phyloP scores from a whole-genome alignment of 805 yeast species.

The Saccharomycopsis synnaedendra region DNA sequence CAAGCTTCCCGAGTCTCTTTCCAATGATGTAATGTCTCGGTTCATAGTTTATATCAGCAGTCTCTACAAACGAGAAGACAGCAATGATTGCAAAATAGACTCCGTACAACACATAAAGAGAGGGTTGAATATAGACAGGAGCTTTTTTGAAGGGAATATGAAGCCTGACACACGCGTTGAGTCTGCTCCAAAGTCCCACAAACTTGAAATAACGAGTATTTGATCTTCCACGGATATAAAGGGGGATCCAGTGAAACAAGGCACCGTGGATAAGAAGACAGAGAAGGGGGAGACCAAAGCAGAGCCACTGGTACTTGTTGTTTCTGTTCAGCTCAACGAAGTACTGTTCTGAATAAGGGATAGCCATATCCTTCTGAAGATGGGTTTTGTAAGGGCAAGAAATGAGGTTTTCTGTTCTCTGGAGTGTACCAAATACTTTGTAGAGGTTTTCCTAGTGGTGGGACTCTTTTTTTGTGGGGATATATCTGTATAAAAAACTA shows the following conservation, averaged over 20 bases:
- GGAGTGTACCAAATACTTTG: no score
- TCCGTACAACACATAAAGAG: constrained; percentile 23
- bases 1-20: constrained; percentile 31
- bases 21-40: constrained; percentile 29
- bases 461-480: no score
- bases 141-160: constrained; percentile 18
- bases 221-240: constrained; percentile 20
- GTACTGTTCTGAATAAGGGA: constrained; percentile 22
- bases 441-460: no score
- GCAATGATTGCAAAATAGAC: constrained; percentile 24
- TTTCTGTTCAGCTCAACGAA: constrained; percentile 28
- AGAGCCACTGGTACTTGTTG: constrained; percentile 27
- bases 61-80: constrained; percentile 23
- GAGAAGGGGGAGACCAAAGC: constrained; percentile 21
- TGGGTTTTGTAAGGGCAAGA: background rate
- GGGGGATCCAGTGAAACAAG: constrained; percentile 32
- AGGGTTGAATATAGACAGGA: constrained; percentile 30
- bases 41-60: constrained; percentile 29
- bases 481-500: background rate
- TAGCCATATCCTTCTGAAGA: background rate
- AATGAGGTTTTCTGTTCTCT: no score
- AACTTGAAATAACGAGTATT: constrained; percentile 20
- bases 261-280: constrained; percentile 28
- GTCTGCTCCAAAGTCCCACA: constrained; percentile 22
- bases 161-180: constrained; percentile 22